Evolutionary conservation across 148 eudicot genomes (phyloP), one percentile per base, ranked within the genome.

Genomic region (Rhododendron williamsianum): DNA sequence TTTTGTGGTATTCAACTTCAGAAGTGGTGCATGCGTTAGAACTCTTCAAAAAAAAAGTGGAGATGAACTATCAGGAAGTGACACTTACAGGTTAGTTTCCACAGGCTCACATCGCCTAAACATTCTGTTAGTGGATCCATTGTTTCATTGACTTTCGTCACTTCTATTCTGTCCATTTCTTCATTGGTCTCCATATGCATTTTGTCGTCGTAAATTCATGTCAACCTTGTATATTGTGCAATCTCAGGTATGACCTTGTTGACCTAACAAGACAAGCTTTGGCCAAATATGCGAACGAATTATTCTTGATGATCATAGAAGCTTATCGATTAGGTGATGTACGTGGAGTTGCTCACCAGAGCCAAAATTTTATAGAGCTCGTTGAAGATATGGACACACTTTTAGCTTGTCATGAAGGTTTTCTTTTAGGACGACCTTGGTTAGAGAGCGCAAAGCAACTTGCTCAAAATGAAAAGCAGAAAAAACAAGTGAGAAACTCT

Each of bases 361-460:
- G 93, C 89, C 87, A 89, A 81, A 86, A 86, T 77, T 91, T 90
- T 85, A 87, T 91, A 60, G 90, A 85, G 48, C 92, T 91, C 9
- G 91, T 91, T 19, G 84, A 91, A 3, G 93, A 91, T 67, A 81
- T 91, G 86, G 91, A 91, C 84, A 85, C 81, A 36, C 92, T 91
- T 79, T 87, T 91, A 85, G 88, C 89, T 36, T 90, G 86, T 78
- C 92, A 91, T 78, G 90, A 91, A 9, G 93, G 93, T 72, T 91
- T 91, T 86, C 91, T 91, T 79, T 81, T 91, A 33, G 93, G 93
- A 69, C 93, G 93, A 69, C 93, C 93, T 82, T 91, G 92, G 93
- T 86, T 91, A 67, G 92, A 89, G 85, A 91, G 90, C 74, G 91
- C 93, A 9, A 91, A 90, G 86, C 76, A 90, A 85, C 92, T 91